phyloP scores from a whole-genome alignment of 2,329 filamentous ascomycete genomes.

The Fusarium staphyleae region DNA sequence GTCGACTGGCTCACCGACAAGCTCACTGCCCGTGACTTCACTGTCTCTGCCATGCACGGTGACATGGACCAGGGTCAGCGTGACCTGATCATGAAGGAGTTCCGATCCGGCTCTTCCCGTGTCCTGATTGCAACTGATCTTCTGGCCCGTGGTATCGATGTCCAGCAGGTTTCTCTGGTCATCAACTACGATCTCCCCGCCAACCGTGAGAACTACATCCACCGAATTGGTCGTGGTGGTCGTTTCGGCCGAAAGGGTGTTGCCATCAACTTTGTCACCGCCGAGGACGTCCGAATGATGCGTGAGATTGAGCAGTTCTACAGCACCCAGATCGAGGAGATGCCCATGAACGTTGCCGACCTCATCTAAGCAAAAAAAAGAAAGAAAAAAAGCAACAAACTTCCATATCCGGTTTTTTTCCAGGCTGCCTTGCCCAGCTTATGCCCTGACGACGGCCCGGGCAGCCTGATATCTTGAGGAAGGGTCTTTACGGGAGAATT shows the following conservation, averaged over 20 bases:
- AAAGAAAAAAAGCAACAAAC: conserved; percentile 36
- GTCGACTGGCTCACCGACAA: conserved; percentile 99
- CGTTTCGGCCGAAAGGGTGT: conserved; percentile 99
- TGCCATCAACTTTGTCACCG: conserved; percentile 99
- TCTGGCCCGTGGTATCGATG: conserved; percentile 98
- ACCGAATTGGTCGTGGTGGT: conserved; percentile 98
- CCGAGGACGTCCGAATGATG: conserved; percentile 99
- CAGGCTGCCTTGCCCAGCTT: conserved; percentile 34
- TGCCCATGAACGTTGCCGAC: conserved; percentile 93
- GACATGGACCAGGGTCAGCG: conserved; percentile 99
- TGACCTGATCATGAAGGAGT: conserved; percentile 99
- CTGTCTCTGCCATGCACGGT: conserved; percentile 99
- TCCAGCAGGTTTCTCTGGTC: conserved; percentile 98
- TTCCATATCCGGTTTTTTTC: conserved; percentile 31
- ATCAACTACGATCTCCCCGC: conserved; percentile 99
- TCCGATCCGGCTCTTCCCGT: conserved; percentile 97
- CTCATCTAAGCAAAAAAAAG: conserved; percentile 65
- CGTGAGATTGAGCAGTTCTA: conserved; percentile 99
- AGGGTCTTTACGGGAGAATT: conserved; percentile 43
- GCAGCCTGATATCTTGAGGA: conserved; percentile 43
- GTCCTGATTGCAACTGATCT: conserved; percentile 98
- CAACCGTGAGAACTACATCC: conserved; percentile 99
- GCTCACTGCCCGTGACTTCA: conserved; percentile 98
- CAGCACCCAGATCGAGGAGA: conserved; percentile 99
- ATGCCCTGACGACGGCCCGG: conserved; percentile 31